Percentiles rank a stretch among this genome's conserved stretches.
Evolutionary conservation across 2,329 filamentous ascomycete genomes (phyloP).

Genomic region (Cladorrhinum sp.): DNA sequence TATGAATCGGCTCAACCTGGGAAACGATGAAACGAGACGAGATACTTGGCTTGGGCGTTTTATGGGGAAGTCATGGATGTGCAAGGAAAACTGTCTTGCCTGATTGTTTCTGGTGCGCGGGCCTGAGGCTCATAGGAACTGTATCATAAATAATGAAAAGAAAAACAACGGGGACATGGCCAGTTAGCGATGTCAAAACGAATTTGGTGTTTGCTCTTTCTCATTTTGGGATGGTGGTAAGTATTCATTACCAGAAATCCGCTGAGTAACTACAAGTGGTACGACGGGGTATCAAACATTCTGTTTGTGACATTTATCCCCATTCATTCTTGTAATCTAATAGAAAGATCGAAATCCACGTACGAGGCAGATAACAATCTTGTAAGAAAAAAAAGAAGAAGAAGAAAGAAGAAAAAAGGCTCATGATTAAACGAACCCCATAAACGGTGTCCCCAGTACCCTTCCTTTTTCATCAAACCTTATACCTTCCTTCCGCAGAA

Average conservation of each 20-base stretch:
- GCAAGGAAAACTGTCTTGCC: constrained; percentile 11
- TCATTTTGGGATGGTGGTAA: neutral
- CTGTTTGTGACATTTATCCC: too few relatives aligned
- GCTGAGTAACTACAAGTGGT: too few relatives aligned
- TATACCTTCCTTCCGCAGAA: constrained; percentile 64
- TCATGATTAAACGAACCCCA: constrained; percentile 29
- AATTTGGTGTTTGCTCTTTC: constrained; percentile 8
- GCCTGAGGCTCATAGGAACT: constrained; percentile 6
- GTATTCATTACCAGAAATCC: neutral
- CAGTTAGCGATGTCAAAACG: neutral
- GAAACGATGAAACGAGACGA: constrained; percentile 12
- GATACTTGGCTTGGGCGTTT: constrained; percentile 15
- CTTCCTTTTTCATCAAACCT: constrained; percentile 58
- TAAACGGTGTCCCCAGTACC: constrained; percentile 57
- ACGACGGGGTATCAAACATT: too few relatives aligned
- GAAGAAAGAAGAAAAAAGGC: neutral
- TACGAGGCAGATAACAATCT: too few relatives aligned
- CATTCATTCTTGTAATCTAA: too few relatives aligned
- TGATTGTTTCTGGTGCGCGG: constrained; percentile 11
- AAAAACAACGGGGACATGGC: neutral
- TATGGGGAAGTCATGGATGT: constrained; percentile 2
- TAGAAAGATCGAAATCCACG: too few relatives aligned
- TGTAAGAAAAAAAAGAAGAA: too few relatives aligned
- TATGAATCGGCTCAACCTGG: neutral
- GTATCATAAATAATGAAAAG: constrained; percentile 10